Conservation (phyloP, 2,329 filamentous ascomycete genomes). For the Aspergillus carbonarius region DNA sequence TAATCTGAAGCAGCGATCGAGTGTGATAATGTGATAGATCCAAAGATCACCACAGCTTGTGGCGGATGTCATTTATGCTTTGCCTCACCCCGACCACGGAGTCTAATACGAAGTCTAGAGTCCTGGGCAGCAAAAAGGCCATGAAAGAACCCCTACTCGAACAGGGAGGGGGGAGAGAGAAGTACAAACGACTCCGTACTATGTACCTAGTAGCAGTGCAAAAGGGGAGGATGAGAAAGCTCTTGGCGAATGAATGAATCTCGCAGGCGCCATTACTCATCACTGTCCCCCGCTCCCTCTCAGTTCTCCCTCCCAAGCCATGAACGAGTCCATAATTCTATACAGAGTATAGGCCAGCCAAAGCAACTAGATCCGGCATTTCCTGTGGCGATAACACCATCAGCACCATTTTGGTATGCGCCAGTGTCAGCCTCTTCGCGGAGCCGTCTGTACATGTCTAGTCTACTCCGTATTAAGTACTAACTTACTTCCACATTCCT, state of each 20-base stretch:
- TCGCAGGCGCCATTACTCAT: neutral
- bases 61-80: neutral
- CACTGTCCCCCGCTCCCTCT: neutral
- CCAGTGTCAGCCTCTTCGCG: neutral
- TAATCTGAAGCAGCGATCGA: conserved; percentile 13
- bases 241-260: no score
- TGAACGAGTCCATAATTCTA: neutral
- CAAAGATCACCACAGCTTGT: conserved; percentile 1
- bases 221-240: no score
- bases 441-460: neutral
- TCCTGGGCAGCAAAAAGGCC: neutral
- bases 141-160: neutral
- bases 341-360: no score
- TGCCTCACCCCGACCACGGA: neutral
- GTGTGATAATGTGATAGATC: conserved; percentile 20
- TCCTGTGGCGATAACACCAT: no score
- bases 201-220: no score
- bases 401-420: no score
- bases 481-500: neutral
- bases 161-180: neutral
- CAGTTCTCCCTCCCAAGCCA: neutral
- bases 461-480: no score
- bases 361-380: no score
- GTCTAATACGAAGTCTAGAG: neutral
- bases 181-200: no score